Evolutionary conservation across 2,329 filamentous ascomycete species (phyloP).

Genomic region (Scolecobasidium constrictum): DNA sequence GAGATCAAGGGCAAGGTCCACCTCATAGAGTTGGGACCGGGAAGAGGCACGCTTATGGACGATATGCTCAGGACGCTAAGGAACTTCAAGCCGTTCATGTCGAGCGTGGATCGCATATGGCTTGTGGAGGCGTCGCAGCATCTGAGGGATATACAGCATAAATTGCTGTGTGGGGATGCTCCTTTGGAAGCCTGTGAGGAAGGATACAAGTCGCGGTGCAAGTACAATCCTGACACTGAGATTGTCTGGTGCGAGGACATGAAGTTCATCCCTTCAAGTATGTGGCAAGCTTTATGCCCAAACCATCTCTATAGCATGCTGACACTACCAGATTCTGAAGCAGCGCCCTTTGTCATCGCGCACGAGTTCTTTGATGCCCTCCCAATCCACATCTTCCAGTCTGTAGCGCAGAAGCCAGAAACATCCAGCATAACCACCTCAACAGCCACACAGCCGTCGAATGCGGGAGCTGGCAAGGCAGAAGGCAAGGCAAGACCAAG

Average conservation of each 20-base stretch:
- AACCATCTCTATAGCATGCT: constrained; percentile 15
- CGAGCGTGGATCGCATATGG: constrained; percentile 76
- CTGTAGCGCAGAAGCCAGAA: constrained; percentile 40
- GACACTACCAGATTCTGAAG: constrained; percentile 42
- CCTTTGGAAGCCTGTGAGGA: constrained; percentile 58
- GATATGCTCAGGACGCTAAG: constrained; percentile 86
- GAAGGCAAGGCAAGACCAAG: constrained; percentile 18
- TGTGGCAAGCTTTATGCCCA: constrained; percentile 17
- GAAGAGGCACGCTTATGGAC: constrained; percentile 91
- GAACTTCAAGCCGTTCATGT: constrained; percentile 68
- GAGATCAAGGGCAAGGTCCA: constrained; percentile 68
- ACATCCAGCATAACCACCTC: constrained; percentile 34
- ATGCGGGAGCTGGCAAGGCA: constrained; percentile 11
- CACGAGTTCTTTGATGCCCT: constrained; percentile 99
- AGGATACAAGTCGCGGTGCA: constrained; percentile 65
- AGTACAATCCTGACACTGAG: constrained; percentile 56
- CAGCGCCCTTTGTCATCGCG: constrained; percentile 84
- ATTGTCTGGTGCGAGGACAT: constrained; percentile 88
- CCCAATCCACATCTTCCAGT: constrained; percentile 90
- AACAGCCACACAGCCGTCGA: constrained; percentile 27
- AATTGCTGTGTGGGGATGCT: constrained; percentile 62
- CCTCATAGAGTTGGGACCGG: constrained; percentile 88
- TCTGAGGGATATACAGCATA: constrained; percentile 66
- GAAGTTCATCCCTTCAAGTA: constrained; percentile 64
- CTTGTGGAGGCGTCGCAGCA: constrained; percentile 86